Percentiles rank a stretch among this genome's conserved stretches.
Evolutionary conservation across 2,329 filamentous ascomycete species (phyloP).

Genomic region (Colletotrichum lentis): DNA sequence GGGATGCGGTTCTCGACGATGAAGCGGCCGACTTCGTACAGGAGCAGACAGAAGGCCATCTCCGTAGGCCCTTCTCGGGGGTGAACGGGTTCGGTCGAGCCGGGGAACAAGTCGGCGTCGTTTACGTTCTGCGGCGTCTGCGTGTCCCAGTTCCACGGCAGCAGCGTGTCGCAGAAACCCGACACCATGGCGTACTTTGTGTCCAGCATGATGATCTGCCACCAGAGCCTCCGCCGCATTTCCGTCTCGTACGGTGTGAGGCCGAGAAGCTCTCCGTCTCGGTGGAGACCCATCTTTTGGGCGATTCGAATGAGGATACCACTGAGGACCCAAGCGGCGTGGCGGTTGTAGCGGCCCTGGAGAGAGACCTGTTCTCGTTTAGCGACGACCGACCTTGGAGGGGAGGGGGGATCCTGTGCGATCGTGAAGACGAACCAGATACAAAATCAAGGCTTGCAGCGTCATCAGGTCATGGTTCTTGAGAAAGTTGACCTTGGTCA

Average conservation of each 20-base stretch:
- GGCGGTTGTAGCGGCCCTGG: constrained; percentile 65
- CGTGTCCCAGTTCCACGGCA: constrained; percentile 64
- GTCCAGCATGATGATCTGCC: constrained; percentile 68
- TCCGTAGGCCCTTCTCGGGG: constrained; percentile 66
- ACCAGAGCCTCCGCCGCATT: constrained; percentile 74
- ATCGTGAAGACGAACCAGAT: constrained; percentile 54
- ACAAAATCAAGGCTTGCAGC: constrained; percentile 67
- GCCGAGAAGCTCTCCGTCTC: constrained; percentile 65
- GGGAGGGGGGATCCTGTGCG: background rate
- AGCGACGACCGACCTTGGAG: constrained; percentile 17
- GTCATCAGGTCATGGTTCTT: constrained; percentile 65
- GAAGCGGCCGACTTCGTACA: constrained; percentile 60
- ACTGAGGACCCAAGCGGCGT: constrained; percentile 68
- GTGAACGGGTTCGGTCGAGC: constrained; percentile 59
- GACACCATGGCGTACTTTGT: constrained; percentile 65
- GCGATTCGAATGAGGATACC: constrained; percentile 70
- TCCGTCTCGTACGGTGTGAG: constrained; percentile 71
- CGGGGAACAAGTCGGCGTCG: constrained; percentile 65
- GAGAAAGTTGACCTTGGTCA: constrained; percentile 65
- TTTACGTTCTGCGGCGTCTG: constrained; percentile 65
- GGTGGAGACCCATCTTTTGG: constrained; percentile 72
- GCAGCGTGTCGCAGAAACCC: constrained; percentile 62
- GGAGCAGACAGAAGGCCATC: constrained; percentile 65
- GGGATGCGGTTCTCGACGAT: constrained; percentile 53
- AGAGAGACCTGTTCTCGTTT: constrained; percentile 57